phyloP scores from a whole-genome alignment of 2,329 filamentous ascomycete species.

The Diaporthe sp. region DNA sequence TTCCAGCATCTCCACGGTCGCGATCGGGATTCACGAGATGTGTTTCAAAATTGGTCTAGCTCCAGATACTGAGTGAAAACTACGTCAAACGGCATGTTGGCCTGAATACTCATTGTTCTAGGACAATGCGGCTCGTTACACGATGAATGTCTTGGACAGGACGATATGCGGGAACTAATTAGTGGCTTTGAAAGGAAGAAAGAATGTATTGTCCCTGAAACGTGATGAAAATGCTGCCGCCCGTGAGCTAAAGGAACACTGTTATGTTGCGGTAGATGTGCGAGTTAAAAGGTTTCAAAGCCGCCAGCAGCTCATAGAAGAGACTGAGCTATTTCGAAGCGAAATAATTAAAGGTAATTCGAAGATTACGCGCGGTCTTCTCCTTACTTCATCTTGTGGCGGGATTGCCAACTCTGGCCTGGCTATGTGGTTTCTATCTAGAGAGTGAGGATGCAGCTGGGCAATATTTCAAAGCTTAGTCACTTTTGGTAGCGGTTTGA shows the following conservation, averaged over 20 bases:
- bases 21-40: too few species aligned
- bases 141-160: background rate
- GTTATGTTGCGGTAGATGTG: background rate
- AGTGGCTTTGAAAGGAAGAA: background rate
- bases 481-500: background rate
- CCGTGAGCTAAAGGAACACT: background rate
- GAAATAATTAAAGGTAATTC: background rate
- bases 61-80: background rate
- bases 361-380: background rate
- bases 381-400: background rate
- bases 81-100: background rate
- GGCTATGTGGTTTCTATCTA: background rate
- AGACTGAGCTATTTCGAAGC: background rate
- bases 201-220: background rate
- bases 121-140: background rate
- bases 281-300: background rate
- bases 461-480: background rate
- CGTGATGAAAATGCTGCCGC: background rate
- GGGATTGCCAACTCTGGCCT: background rate
- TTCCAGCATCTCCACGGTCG: background rate
- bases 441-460: background rate
- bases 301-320: background rate
- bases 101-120: background rate
- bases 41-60: background rate
- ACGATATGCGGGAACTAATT: background rate